These are phyloP conservation scores for Ascochyta lentis DNA, from an alignment of 2,329 filamentous ascomycete species.

Conservation along the genomic window DNA sequence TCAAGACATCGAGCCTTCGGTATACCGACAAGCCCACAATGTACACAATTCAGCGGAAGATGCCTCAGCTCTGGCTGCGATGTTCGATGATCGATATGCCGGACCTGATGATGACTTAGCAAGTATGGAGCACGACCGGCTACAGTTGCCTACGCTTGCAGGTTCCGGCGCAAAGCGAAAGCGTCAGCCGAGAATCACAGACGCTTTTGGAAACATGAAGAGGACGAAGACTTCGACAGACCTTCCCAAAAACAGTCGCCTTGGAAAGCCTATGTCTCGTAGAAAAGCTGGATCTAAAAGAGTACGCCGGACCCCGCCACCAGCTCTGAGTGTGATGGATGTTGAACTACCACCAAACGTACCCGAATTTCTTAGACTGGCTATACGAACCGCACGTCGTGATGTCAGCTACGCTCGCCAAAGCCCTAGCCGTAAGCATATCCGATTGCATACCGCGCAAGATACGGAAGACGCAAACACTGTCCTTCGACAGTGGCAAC, in stretches of 20 bases:
- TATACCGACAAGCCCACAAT: conserved; percentile 7
- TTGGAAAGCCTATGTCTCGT: neutral
- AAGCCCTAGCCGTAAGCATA: conserved; percentile 59
- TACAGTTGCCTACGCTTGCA: conserved; percentile 46
- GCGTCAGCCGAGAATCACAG: conserved; percentile 48
- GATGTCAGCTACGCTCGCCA: conserved; percentile 58
- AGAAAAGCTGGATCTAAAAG: conserved; percentile 20
- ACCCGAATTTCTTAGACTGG: conserved; percentile 64
- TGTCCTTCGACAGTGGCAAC: conserved; percentile 59
- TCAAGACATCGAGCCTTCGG: conserved; percentile 18
- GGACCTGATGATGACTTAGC: conserved; percentile 41
- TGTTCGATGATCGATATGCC: conserved; percentile 35
- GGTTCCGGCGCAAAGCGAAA: conserved; percentile 35
- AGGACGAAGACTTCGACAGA: conserved; percentile 20
- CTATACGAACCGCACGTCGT: conserved; percentile 59
- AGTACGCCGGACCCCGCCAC: conserved; percentile 25
- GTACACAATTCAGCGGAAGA: conserved; percentile 29
- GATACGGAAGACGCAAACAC: conserved; percentile 63
- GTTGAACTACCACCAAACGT: conserved; percentile 49
- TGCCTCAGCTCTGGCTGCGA: conserved; percentile 31
- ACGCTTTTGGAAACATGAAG: conserved; percentile 38
- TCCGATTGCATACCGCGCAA: conserved; percentile 58
- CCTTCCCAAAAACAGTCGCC: neutral
- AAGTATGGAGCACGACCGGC: conserved; percentile 54
- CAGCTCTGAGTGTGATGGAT: conserved; percentile 60